A percentile compares a stretch with the other conserved stretches of the same genome.
phyloP scores from a whole-genome alignment of 2,329 filamentous ascomycete genomes.

The Davidsoniella virescens region DNA sequence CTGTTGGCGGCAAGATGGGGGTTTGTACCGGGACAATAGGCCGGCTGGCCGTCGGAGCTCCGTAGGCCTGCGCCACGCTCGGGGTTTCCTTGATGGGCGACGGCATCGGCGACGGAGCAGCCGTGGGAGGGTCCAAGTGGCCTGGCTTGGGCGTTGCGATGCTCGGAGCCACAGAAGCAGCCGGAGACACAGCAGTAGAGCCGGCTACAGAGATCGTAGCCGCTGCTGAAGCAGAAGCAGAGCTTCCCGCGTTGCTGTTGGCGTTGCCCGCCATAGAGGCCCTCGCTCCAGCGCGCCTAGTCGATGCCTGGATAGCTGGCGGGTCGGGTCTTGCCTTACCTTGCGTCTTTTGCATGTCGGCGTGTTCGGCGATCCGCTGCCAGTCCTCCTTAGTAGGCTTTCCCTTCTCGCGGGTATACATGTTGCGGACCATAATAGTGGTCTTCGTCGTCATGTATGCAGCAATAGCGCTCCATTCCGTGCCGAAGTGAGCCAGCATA shows the following conservation, averaged over 20 bases:
- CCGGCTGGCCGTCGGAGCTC: neutral
- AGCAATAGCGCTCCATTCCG: slow-evolving; percentile 62
- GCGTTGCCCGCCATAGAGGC: too few species aligned
- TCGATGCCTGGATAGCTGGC: slow-evolving; percentile 31
- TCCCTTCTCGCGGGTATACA: slow-evolving; percentile 47
- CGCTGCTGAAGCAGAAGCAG: slow-evolving; percentile 15
- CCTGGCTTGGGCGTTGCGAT: slow-evolving; percentile 7
- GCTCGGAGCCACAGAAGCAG: neutral
- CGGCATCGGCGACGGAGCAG: slow-evolving; percentile 4
- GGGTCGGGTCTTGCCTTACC: slow-evolving; percentile 45
- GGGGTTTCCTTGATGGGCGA: slow-evolving; percentile 6
- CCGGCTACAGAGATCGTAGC: slow-evolving; percentile 1
- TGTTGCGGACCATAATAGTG: slow-evolving; percentile 69
- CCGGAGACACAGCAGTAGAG: slow-evolving; percentile 6
- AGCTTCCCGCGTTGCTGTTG: slow-evolving; percentile 17
- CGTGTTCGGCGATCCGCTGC: slow-evolving; percentile 42
- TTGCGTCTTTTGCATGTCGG: slow-evolving; percentile 36
- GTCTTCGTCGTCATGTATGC: slow-evolving; percentile 72
- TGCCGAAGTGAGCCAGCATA: slow-evolving; percentile 58
- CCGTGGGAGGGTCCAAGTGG: slow-evolving; percentile 8
- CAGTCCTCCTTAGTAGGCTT: slow-evolving; percentile 37
- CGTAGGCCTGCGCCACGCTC: neutral
- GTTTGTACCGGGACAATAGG: neutral
- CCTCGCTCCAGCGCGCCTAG: slow-evolving; percentile 20
- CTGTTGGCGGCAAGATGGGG: neutral